Evolutionary conservation across 805 yeast species (phyloP), one percentile per base, ranked within the genome.

Genomic region (Candida parachauliodes): DNA sequence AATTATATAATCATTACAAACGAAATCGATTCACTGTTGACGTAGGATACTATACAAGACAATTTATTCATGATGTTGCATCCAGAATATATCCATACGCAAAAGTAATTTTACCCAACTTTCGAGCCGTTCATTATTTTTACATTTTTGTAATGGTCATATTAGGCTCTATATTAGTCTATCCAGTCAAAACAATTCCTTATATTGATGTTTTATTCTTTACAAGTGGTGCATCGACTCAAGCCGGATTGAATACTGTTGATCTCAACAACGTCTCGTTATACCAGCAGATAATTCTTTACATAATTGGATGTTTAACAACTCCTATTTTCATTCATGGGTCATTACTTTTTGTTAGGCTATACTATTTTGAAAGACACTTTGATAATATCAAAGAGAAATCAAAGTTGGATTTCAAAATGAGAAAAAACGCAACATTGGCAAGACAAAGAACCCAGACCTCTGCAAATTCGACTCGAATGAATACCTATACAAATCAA

Each of bases 311-410:
- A 20, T 68, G 78, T 45, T 48, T 88, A 15, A 76, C 94, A 3
- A 88, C 95, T 0, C 98, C 98, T 1, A 85, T 93, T 15, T 82
- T 83, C 54, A 86, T 94, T 37, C 95, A 93, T 56, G 78, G 95
- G 0, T 72, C 76, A 1, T 65, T 93, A 24, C 80, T 88, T 7
- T 77, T 87, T 44, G 65, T 89, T 8, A 73, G 98, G 35, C 65
- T 93, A 32, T 86, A 85, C 56, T 85, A 95, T 87, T 93, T 86
- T 60, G 95, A 88, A 56, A 76, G 87, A 46, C 75, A 82, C 49
- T 88, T 93, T 59, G 91, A 87, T 54, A 78, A 82, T 47, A 89
- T 93, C 56, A 82, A 82, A 44, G 77, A 71, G 42, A 72, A 74
- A 37, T 86, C 97, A n/a, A 85, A 83, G 52, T 55, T 77, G 42